Evolutionary conservation across 345 rosid species (phyloP).

Genomic region (Salix udensis): DNA sequence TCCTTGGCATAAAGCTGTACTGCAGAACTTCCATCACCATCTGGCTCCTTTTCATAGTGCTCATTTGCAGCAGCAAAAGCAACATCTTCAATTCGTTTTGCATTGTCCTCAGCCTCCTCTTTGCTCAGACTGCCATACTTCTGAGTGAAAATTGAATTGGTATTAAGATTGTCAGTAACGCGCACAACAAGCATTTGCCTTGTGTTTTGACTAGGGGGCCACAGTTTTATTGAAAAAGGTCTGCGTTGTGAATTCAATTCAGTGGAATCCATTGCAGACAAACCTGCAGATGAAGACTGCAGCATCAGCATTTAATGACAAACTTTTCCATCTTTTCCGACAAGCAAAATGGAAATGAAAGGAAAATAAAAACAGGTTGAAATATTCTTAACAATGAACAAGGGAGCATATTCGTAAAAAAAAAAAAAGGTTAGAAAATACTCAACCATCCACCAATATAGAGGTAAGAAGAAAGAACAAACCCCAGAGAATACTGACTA

Average conservation of each 20-base stretch:
- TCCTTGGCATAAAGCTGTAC: slow-evolving; percentile 94
- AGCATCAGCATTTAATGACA: not conserved
- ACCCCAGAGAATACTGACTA: not conserved
- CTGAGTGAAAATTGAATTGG: slow-evolving; percentile 73
- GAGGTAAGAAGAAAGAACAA: not conserved
- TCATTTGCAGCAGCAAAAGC: slow-evolving; percentile 57
- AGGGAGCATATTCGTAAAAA: not conserved
- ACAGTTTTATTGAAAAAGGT: slow-evolving; percentile 66
- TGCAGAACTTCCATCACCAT: slow-evolving; percentile 92
- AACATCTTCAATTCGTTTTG: slow-evolving; percentile 65
- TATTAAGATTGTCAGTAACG: slow-evolving; percentile 59
- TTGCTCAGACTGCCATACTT: slow-evolving; percentile 67
- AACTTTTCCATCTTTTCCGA: not conserved
- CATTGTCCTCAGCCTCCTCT: slow-evolving; percentile 77
- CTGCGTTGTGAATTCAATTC: slow-evolving; percentile 50
- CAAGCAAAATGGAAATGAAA: not conserved
- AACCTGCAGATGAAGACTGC: slow-evolving; percentile 19
- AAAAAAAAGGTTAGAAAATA: not conserved
- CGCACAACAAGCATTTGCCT: slow-evolving; percentile 67
- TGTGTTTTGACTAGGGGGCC: slow-evolving; percentile 85
- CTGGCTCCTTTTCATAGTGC: slow-evolving; percentile 85
- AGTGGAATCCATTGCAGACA: slow-evolving; percentile 46
- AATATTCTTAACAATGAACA: not conserved
- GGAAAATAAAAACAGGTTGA: not conserved
- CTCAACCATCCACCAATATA: not conserved